Evolutionary conservation across 2,329 filamentous ascomycete genomes (phyloP).

Genomic region (Zymoseptoria tritici): DNA sequence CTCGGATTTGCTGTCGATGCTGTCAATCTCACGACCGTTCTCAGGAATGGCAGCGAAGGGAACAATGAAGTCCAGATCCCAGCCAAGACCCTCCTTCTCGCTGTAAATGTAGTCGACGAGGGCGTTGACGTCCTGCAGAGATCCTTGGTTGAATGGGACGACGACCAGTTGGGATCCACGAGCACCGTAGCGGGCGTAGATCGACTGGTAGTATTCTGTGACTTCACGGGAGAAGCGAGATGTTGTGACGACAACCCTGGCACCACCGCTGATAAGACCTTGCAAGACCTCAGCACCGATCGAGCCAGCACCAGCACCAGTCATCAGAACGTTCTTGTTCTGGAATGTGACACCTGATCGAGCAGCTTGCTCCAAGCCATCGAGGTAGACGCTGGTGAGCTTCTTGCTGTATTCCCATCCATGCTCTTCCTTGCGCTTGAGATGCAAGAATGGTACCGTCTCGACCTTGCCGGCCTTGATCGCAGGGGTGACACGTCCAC

Average conservation of each 20-base stretch:
- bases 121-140: constrained; percentile 94
- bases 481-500: constrained; percentile 41
- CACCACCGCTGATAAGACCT: constrained; percentile 90
- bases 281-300: constrained; percentile 96
- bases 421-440: constrained; percentile 87
- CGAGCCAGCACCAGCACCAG: constrained; percentile 91
- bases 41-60: constrained; percentile 97
- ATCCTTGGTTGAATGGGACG: constrained; percentile 97
- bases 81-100: constrained; percentile 88
- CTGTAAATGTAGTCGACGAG: constrained; percentile 96
- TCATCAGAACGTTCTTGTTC: constrained; percentile 96
- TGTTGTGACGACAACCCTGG: constrained; percentile 93
- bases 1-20: constrained; percentile 94
- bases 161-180: constrained; percentile 95
- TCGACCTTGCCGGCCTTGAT: constrained; percentile 82
- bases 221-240: constrained; percentile 95
- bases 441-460: constrained; percentile 93
- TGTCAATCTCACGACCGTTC: constrained; percentile 94
- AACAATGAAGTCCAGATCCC: constrained; percentile 94
- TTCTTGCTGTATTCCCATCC: constrained; percentile 99
- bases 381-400: constrained; percentile 84
- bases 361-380: constrained; percentile 83
- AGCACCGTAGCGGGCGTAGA: constrained; percentile 91
- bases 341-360: constrained; percentile 82
- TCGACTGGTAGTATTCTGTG: constrained; percentile 97